A percentile compares a stretch with the other conserved stretches of the same genome.
Evolutionary conservation across 2,329 filamentous ascomycete species (phyloP).

Genomic region (Penicillium sp.): DNA sequence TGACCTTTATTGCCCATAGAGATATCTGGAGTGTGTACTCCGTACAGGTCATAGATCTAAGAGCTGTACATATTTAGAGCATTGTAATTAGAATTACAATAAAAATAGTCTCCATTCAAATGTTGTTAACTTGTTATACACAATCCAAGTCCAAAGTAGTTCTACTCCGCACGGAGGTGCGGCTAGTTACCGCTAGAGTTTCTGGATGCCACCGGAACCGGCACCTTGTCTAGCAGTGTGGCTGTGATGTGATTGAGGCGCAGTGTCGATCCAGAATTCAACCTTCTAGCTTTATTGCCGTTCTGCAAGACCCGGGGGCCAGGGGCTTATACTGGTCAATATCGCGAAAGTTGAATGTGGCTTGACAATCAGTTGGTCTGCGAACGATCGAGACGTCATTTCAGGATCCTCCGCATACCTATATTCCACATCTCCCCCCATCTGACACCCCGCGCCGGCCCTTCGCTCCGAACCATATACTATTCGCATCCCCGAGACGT

Average conservation of each 20-base stretch:
- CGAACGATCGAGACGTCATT: constrained; percentile 23
- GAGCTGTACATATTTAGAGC: background rate
- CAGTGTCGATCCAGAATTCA: constrained; percentile 2
- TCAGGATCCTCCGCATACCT: constrained; percentile 15
- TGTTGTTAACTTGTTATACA: too few relatives aligned
- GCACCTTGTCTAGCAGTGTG: constrained; percentile 2
- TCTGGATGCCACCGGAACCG: background rate
- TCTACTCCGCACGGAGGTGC: too few relatives aligned
- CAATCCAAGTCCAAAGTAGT: too few relatives aligned
- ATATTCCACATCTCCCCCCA: constrained; percentile 15
- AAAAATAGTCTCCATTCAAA: too few relatives aligned
- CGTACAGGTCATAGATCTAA: background rate
- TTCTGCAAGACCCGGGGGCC: background rate
- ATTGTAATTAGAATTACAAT: background rate
- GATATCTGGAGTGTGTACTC: too few relatives aligned
- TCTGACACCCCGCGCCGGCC: constrained; percentile 9
- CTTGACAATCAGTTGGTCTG: constrained; percentile 17
- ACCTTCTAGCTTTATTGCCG: background rate
- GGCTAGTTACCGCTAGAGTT: background rate
- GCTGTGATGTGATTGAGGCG: constrained; percentile 13
- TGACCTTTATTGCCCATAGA: background rate
- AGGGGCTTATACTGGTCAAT: background rate
- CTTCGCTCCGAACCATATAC: background rate
- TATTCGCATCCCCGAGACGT: background rate
- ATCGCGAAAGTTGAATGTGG: background rate